phyloP scores from a whole-genome alignment of 169 alveolate species.

The Eimeria tenella region DNA sequence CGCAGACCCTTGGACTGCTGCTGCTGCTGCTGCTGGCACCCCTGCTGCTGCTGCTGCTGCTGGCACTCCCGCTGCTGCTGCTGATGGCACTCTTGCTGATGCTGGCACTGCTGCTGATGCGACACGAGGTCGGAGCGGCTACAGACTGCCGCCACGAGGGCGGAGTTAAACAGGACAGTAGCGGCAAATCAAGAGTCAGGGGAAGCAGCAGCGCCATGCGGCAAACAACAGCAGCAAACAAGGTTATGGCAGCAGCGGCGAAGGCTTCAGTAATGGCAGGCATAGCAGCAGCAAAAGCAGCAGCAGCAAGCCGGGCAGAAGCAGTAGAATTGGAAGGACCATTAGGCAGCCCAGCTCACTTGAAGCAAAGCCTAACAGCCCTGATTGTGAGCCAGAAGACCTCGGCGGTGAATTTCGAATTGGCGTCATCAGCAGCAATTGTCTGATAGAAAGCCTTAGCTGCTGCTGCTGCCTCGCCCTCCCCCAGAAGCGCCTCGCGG shows the following conservation, averaged over 20 bases:
- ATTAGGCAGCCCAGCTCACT: constrained; percentile 77
- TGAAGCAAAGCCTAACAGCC: constrained; percentile 87
- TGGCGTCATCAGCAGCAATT: constrained; percentile 75
- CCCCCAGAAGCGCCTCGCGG: constrained; percentile 70
- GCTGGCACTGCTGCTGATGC: constrained; percentile 13
- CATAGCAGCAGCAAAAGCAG: background rate
- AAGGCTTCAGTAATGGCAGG: background rate
- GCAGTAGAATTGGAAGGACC: background rate
- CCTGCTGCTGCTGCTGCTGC: constrained; percentile 11
- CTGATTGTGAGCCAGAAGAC: constrained; percentile 91
- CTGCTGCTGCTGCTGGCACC: background rate
- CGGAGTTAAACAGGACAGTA: background rate
- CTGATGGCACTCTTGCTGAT: background rate
- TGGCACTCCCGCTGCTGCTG: background rate
- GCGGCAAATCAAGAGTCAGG: background rate
- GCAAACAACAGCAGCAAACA: background rate
- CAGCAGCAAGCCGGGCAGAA: constrained; percentile 14
- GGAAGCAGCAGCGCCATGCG: background rate
- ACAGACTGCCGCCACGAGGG: too few relatives aligned
- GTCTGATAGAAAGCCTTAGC: constrained; percentile 18
- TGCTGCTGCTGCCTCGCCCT: constrained; percentile 52
- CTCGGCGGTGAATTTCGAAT: constrained; percentile 89
- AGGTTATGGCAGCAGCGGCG: background rate
- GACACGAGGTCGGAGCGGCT: background rate
- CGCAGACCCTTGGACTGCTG: background rate